Evolutionary conservation across 2,329 filamentous ascomycete genomes (phyloP).

Genomic region (Fusarium scirpi): DNA sequence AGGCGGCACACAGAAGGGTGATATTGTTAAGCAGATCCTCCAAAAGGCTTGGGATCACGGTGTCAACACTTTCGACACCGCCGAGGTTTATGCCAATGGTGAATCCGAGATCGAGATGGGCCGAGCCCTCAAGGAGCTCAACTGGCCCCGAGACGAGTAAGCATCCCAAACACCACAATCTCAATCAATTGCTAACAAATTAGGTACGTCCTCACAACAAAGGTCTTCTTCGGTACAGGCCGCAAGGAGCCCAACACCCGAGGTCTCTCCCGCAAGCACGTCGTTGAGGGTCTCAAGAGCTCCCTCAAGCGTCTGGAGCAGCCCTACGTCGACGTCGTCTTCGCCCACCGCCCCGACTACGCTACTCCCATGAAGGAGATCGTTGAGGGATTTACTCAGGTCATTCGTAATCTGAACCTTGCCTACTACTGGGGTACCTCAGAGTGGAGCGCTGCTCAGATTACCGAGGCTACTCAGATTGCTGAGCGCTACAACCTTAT

Average conservation of each 20-base stretch:
- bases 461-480: slow-evolving; percentile 66
- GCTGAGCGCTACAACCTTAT: slow-evolving; percentile 72
- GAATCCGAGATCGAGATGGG: slow-evolving; percentile 74
- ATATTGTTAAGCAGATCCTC: slow-evolving; percentile 69
- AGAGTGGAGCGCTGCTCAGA: slow-evolving; percentile 76
- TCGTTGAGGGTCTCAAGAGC: slow-evolving; percentile 63
- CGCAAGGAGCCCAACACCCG: slow-evolving; percentile 64
- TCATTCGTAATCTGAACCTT: slow-evolving; percentile 46
- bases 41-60: slow-evolving; percentile 70
- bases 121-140: slow-evolving; percentile 66
- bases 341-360: slow-evolving; percentile 44
- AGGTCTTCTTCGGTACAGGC: slow-evolving; percentile 48
- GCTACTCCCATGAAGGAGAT: slow-evolving; percentile 47
- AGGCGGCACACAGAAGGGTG: slow-evolving; percentile 69
- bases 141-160: slow-evolving; percentile 68
- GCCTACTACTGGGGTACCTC: slow-evolving; percentile 65
- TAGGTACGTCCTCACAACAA: slow-evolving; percentile 63
- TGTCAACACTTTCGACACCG: slow-evolving; percentile 72
- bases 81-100: slow-evolving; percentile 69
- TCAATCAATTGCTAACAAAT: neutral
- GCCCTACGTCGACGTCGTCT: slow-evolving; percentile 46
- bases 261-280: slow-evolving; percentile 74
- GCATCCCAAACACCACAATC: rapidly evolving
- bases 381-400: slow-evolving; percentile 46
- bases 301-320: slow-evolving; percentile 43